Conservation (phyloP, 495 filamentous ascomycete species). For the Penicillium maclennaniae region DNA sequence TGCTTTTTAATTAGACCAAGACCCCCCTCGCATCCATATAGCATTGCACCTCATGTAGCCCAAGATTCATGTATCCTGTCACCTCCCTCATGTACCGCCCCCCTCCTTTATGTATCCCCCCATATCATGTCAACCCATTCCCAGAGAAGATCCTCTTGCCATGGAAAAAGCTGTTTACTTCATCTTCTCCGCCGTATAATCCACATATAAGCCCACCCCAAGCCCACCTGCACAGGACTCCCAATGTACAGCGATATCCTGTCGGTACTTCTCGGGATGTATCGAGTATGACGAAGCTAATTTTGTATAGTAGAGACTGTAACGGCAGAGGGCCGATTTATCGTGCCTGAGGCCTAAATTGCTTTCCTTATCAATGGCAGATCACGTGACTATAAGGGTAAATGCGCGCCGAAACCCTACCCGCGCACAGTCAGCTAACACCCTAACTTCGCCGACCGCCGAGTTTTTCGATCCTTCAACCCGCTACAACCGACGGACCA, state of each 20-base stretch:
- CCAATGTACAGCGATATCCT: neutral
- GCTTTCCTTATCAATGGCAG: neutral
- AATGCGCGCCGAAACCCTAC: slow-evolving; percentile 22
- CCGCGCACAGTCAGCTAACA: slow-evolving; percentile 32
- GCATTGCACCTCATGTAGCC: slow-evolving; percentile 47
- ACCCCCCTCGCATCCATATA: slow-evolving; percentile 28
- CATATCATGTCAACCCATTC: slow-evolving; percentile 17
- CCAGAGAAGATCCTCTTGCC: slow-evolving; percentile 33
- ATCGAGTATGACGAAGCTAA: neutral
- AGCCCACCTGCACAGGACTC: slow-evolving; percentile 7
- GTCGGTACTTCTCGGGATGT: neutral
- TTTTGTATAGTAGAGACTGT: neutral
- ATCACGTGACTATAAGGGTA: slow-evolving; percentile 37
- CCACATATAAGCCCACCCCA: slow-evolving; percentile 12
- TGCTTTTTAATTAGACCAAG: slow-evolving; percentile 46
- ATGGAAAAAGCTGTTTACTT: slow-evolving; percentile 34
- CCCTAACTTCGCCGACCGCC: slow-evolving; percentile 18
- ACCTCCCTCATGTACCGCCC: slow-evolving; percentile 7
- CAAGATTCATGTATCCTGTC: slow-evolving; percentile 47
- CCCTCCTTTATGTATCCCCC: slow-evolving; percentile 19
- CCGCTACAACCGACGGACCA: slow-evolving; percentile 28
- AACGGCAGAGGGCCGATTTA: neutral
- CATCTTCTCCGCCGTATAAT: slow-evolving; percentile 30
- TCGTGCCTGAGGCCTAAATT: slow-evolving; percentile 36
- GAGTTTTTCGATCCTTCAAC: slow-evolving; percentile 19